Base-by-base conservation (phyloP, 805 yeast genomes). In the Blastobotrys parvus region DNA sequence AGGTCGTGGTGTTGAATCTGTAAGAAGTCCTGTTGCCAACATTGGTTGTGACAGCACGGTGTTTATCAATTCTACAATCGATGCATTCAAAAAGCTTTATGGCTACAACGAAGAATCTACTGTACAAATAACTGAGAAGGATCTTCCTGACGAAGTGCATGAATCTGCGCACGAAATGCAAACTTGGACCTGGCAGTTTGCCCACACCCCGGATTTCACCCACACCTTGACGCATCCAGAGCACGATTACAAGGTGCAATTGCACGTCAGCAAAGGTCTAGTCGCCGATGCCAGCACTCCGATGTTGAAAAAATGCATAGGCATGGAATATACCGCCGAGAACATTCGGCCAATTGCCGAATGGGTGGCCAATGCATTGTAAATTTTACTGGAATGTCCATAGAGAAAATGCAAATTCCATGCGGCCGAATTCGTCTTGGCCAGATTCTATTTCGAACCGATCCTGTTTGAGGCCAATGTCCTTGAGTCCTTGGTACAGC, bases 381-480 rank as follows among this genome's bases (percentile, higher is more conserved):
- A 25, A 11, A 25, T 25, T 25, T 7, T 25, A 8, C 29, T 25
- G 11, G 10, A 7, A 36, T 30, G 6, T 18, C 41, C 41, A 38
- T 6, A 18, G 8, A 18, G 23, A 16, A 10, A 19, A 50, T 13
- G 46, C 49, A 40, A 79, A 89, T 20, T 67, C 58, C 43, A 78
- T 79, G 23, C 69, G 70, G 0, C 97, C 97, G 68, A 87, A 89
- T 58, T 89, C 97, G 57, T 90, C 98, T 43, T 63, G 65, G 0
- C 96, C 97, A 3, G 69, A 62, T 46, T 83, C 87, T 2, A 60
- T 54, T 8, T 63, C 70, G 34, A 66, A 63, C 4, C 61, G 60
- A 0, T 56, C 48, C 53, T 72, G 46, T n/a, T 35, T 41, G 52
- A 71, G 41, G 1, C 57, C 57, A 1, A 53, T 46, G 1, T 58